Evolutionary conservation across 2,329 filamentous ascomycete genomes (phyloP).

Genomic region (Trichophyton equinum): DNA sequence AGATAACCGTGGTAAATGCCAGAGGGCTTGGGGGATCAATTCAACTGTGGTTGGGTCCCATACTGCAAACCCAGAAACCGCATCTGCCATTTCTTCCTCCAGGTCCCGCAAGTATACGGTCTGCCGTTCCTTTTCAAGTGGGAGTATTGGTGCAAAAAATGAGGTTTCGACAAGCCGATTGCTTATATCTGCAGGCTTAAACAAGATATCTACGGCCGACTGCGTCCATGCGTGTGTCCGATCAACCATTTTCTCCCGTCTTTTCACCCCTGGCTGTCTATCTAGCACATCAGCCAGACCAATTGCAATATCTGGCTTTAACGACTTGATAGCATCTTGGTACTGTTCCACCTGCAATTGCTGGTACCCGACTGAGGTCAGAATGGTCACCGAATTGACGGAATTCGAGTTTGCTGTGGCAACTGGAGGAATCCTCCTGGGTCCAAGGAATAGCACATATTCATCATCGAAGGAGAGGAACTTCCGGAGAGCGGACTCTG

Average conservation of each 20-base stretch:
- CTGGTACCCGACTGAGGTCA: conserved; percentile 77
- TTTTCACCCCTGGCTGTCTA: conserved; percentile 51
- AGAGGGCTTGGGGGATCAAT: conserved; percentile 51
- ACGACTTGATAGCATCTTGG: conserved; percentile 46
- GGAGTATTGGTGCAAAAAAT: conserved; percentile 56
- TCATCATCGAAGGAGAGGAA: conserved; percentile 63
- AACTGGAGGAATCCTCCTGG: conserved; percentile 67
- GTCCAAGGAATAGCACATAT: conserved; percentile 57
- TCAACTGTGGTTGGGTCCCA: conserved; percentile 61
- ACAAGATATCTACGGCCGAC: conserved; percentile 45
- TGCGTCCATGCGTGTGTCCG: conserved; percentile 72
- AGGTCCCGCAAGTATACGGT: conserved; percentile 67
- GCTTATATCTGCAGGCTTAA: conserved; percentile 21
- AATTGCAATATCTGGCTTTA: conserved; percentile 70
- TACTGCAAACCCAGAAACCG: conserved; percentile 59
- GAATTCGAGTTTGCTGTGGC: conserved; percentile 56
- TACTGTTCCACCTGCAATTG: conserved; percentile 59
- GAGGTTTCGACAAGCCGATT: conserved; percentile 29
- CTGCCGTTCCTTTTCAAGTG: conserved; percentile 62
- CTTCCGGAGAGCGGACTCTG: conserved; percentile 51
- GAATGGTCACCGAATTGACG: conserved; percentile 58
- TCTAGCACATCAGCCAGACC: conserved; percentile 60
- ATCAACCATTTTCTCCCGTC: conserved; percentile 71
- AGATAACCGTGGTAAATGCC: conserved; percentile 57
- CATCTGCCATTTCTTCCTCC: conserved; percentile 46